Base-by-base conservation (phyloP, 2,329 filamentous ascomycete species). In the Nectriaceae sp. region DNA sequence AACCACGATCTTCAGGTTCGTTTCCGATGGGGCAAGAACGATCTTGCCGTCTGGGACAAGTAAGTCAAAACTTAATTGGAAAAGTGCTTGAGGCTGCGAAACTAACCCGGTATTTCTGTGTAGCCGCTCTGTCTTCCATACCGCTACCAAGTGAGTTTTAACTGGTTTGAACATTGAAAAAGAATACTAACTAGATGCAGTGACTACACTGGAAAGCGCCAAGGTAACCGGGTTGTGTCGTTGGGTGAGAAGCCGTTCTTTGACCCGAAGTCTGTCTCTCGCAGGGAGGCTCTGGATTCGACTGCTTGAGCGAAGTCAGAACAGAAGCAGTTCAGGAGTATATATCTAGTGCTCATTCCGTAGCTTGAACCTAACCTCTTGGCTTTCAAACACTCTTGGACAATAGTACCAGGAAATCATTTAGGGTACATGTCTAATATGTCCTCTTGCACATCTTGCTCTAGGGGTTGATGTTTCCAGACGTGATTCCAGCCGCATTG, bases 141-240 rank as follows among this genome's bases (percentile, higher is more conserved):
- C 76, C 31, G 83, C 82, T 0, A 87, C 82, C 0, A 84, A 80
- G n/a, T n/a, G n/a, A n/a, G n/a, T n/a, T n/a, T n/a, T n/a, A n/a
- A n/a, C n/a, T n/a, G n/a, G n/a, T n/a, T n/a, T n/a, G n/a, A 24
- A n/a, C n/a, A 20, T 38, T 36, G 42, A 46, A 57, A n/a, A n/a
- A n/a, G n/a, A n/a, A n/a, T n/a, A n/a, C n/a, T n/a, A n/a, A n/a
- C n/a, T n/a, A n/a, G n/a, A n/a, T n/a, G n/a, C n/a, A n/a, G n/a
- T 53, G 85, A 88, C 55, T 87, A 86, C 11, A 70, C 57, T 4
- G 71, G 69, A 5, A 70, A 70, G 2, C 62, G 73, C 3, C 65
- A 66, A n/a, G 73, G 73, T 4, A 69, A 75, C 46, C 62, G 73
- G 1, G 73, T 74, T 1, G 69, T 65, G 31, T 72, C 69, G 21